Evolutionary conservation across 805 yeast species (phyloP), one percentile per base, ranked within the genome.

Genomic region (Helenozyma baotianmanensis): DNA sequence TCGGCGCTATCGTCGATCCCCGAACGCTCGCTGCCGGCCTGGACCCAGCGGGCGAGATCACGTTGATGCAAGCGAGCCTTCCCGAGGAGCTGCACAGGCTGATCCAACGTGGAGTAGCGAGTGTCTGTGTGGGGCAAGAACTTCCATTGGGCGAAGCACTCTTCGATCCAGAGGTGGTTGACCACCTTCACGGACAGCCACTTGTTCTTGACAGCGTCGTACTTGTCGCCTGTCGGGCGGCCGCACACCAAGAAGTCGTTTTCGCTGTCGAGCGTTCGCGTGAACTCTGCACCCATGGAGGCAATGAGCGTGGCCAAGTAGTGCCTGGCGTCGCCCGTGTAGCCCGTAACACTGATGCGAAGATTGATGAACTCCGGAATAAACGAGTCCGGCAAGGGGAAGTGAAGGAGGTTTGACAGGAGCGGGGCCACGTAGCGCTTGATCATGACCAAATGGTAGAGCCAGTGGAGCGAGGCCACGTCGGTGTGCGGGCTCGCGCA

Each of bases 111-210:
- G 8, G 68, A 52, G 54, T 75, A 85, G 21, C 74, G 63, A 3
- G 74, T 65, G 11, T 55, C 49, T 1, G 59, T 46, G 4, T 56
- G 68, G 23, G 78, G 75, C 43, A 72, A 68, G 4, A 68, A 43
- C 31, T 58, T 60, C 89, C 92, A 83, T 28, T 68, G 56, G 9
- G 58, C 45, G 39, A 70, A 90, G 25, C 87, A 73, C 34, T 84
- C 89, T 50, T 90, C 97, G 10, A 90, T 58, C 98, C 98, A 90
- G 10, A 80, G 51, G 56, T 87, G 96, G 50, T 83, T 88, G 1
- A 85, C 79, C 2, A 82, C 64, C 19, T 69, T 68, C 14, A 85
- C 53, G 22, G 46, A 47, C 3, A 56, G 45, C 96, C 96, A 88
- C 40, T 70, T 69, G 6, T 39, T 34, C 22, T 64, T 52, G 0